Conservation (phyloP, 208 protist genomes). For the Wallacemonas collosoma region DNA sequence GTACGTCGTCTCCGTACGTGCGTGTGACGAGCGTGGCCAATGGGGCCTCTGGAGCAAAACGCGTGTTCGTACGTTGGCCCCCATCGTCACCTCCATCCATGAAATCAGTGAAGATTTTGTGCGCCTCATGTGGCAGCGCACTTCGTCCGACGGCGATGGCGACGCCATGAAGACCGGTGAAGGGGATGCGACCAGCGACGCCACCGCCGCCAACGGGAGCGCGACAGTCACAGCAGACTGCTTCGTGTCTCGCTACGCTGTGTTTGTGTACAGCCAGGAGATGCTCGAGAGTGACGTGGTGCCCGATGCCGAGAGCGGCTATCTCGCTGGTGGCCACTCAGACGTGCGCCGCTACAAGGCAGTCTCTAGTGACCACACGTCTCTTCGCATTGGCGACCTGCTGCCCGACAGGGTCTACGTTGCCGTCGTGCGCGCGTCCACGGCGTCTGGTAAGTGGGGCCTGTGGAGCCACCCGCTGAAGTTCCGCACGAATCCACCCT, state of each 20-base stretch:
- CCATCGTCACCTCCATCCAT: conserved; percentile 76
- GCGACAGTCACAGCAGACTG: conserved; percentile 46
- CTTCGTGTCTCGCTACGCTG: conserved; percentile 80
- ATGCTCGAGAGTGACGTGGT: conserved; percentile 33
- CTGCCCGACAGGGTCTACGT: conserved; percentile 88
- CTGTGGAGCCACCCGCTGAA: conserved; percentile 84
- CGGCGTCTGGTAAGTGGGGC: conserved; percentile 81
- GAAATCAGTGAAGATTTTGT: conserved; percentile 94
- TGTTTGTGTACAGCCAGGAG: conserved; percentile 78
- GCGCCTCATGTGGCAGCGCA: conserved; percentile 87
- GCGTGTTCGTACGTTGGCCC: conserved; percentile 79
- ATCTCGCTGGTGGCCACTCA: conserved; percentile 70
- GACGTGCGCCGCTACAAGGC: conserved; percentile 58
- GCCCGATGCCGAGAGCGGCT: conserved; percentile 67
- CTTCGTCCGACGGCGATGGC: conserved; percentile 21
- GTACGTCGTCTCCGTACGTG: conserved; percentile 87
- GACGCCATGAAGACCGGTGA: background rate
- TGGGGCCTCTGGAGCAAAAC: conserved; percentile 87
- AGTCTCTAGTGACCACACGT: conserved; percentile 84
- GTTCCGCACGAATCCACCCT: conserved; percentile 90
- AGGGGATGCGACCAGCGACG: background rate
- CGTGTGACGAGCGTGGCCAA: conserved; percentile 80
- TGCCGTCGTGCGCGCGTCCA: conserved; percentile 84
- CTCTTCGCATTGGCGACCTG: conserved; percentile 71
- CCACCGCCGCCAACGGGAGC: conserved; percentile 12